Conservation (phyloP, 257 asterid species). For the Ehretia macrophylla region DNA sequence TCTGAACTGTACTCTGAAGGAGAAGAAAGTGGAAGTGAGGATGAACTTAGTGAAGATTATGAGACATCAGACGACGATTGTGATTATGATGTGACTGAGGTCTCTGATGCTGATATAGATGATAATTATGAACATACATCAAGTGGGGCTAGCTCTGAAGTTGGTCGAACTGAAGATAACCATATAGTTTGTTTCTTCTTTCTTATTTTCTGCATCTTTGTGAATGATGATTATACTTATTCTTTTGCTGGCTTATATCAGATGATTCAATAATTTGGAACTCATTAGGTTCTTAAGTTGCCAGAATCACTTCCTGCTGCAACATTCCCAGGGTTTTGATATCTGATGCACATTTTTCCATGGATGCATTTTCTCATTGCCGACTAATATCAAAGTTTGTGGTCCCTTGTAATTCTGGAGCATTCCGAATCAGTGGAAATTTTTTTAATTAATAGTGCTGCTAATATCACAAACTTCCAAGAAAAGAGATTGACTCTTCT, state of each 20-base stretch:
- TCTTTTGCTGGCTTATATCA: background rate
- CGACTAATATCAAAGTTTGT: too few relatives aligned
- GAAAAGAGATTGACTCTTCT: too few relatives aligned
- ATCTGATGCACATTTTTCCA: too few relatives aligned
- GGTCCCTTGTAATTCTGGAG: too few relatives aligned
- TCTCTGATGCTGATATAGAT: constrained; percentile 42
- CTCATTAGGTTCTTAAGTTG: too few relatives aligned
- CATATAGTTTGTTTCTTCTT: constrained; percentile 43
- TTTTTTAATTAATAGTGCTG: too few relatives aligned
- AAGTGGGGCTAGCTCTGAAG: constrained; percentile 37
- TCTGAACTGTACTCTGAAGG: constrained; percentile 89
- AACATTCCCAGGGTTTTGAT: too few relatives aligned
- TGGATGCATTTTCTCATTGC: too few relatives aligned
- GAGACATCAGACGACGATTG: constrained; percentile 41
- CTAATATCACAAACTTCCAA: too few relatives aligned
- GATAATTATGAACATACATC: constrained; percentile 56
- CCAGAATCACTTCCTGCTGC: too few relatives aligned
- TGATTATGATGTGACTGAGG: constrained; percentile 45
- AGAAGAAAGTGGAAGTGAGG: constrained; percentile 82
- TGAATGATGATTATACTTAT: background rate
- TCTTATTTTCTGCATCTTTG: constrained; percentile 15
- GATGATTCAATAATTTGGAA: background rate
- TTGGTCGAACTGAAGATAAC: constrained; percentile 32
- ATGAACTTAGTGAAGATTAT: constrained; percentile 83
- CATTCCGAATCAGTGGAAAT: too few relatives aligned